Evolutionary conservation across 805 yeast species (phyloP), one percentile per base, ranked within the genome.

Genomic region (Ogataea zsoltii): DNA sequence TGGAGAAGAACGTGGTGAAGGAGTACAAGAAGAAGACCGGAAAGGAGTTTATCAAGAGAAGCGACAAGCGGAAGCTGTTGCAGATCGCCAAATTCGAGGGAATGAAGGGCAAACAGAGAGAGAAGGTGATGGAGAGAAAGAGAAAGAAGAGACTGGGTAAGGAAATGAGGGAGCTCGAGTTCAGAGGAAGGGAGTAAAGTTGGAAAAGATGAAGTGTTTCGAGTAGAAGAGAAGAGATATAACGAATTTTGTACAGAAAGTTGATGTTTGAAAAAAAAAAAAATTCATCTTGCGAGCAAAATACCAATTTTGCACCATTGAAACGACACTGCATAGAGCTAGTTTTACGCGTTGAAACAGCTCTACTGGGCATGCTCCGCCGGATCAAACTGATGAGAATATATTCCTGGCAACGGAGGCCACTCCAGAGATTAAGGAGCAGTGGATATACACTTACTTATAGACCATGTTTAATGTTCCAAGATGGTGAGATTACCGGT

Each of bases 401-500:
- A 28, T 28, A 28, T 28, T 21, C 9, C 7, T 21, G 16, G 16
- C 25, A 23, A 34, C 17, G 18, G 14, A 13, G n/a, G 29, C 14
- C 12, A 5, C n/a, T 7, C 16, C 13, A 23, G 10, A 12, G 6
- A 21, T 23, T 6, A n/a, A 5, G 13, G 16, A 36, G n/a, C 26
- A 4, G 16, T 13, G 18, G 21, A 11, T 33, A 21, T 21, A 21
- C 25, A 21, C 25, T 21, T 21, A 21, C 25, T 21, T 21, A 21
- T 21, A 21, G 9, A 21, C 25, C 25, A 21, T 15, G 14, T 19
- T 57, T 69, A 90, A 69, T 91, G 97, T 72, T 91, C 97, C 62
- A 91, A 78, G 60, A 94, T 91, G 61, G 95, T 89, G 70, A 92
- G 79, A 72, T 88, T 90, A 68, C 99, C 99, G 42, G 99, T 92